A percentile compares a stretch with the other conserved stretches of the same genome.
Evolutionary conservation across 176 grass and related monocot genomes (phyloP).

Genomic region (Aechmea fasciata): DNA sequence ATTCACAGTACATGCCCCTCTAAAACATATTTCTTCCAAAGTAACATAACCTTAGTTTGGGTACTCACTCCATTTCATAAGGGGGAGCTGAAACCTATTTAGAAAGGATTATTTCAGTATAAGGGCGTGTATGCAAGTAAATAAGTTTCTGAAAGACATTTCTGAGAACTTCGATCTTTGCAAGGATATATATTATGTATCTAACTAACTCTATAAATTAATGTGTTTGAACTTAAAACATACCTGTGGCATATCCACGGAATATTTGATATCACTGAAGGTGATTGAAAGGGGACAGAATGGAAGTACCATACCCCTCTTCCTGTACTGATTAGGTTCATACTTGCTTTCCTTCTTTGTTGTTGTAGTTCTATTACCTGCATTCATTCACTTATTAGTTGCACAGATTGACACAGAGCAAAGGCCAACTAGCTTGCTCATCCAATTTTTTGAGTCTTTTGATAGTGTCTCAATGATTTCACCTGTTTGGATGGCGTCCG

Average conservation of each 20-base stretch:
- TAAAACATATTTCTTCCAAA: too few relatives aligned
- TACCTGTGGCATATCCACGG: conserved; percentile 84
- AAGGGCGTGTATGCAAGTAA: too few relatives aligned
- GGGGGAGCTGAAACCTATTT: too few relatives aligned
- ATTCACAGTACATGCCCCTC: too few relatives aligned
- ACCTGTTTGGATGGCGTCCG: conserved; percentile 53
- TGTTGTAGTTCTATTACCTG: not conserved
- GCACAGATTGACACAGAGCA: not conserved
- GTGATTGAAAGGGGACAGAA: conserved; percentile 58
- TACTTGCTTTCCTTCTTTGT: not conserved
- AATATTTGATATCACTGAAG: conserved; percentile 72
- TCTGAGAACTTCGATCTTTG: not conserved
- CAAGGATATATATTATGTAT: not conserved
- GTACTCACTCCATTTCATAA: too few relatives aligned
- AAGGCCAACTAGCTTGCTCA: too few relatives aligned
- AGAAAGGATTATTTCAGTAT: too few relatives aligned
- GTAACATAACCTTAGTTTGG: too few relatives aligned
- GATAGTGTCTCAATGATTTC: conserved; percentile 28
- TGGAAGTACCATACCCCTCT: conserved; percentile 71
- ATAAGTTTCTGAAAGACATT: not conserved
- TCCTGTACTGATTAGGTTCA: not conserved
- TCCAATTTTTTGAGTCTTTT: too few relatives aligned
- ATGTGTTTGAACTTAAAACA: not conserved
- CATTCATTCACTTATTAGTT: not conserved
- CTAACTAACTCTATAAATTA: not conserved